These are phyloP conservation scores for Podaxis pistillaris DNA, from an alignment of 768 basidiomycete genomes.

Conservation along the genomic window DNA sequence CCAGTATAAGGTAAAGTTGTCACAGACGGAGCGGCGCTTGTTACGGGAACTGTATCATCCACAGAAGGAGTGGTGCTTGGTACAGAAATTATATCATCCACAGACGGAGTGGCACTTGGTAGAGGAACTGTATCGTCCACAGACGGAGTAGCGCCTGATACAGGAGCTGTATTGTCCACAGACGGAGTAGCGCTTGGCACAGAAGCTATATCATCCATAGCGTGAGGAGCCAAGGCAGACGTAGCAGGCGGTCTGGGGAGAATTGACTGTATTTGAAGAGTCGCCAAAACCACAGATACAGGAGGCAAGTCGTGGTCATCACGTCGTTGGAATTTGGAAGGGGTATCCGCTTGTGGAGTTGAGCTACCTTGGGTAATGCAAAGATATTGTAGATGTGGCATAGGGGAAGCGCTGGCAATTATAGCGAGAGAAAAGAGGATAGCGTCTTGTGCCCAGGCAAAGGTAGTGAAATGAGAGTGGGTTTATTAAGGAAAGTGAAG, in stretches of 20 bases:
- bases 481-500: constrained; percentile 6
- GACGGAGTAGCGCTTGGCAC: not conserved
- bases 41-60: not conserved
- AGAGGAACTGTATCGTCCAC: not conserved
- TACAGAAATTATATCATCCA: not conserved
- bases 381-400: not conserved
- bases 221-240: not conserved
- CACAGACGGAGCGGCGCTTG: not conserved
- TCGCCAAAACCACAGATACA: not conserved
- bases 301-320: not conserved
- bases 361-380: not conserved
- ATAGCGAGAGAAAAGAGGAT: not conserved
- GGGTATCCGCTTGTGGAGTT: not conserved
- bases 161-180: not conserved
- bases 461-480: not conserved
- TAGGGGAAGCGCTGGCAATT: constrained; percentile 16
- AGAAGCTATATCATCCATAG: not conserved
- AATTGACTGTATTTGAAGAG: not conserved
- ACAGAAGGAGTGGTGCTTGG: not conserved
- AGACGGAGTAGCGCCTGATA: not conserved
- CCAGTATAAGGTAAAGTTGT: constrained; percentile 10
- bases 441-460: not conserved
- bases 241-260: not conserved
- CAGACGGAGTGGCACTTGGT: not conserved
- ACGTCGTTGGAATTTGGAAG: not conserved